Evolutionary conservation across 2,329 filamentous ascomycete genomes (phyloP).

Genomic region (Paracoccidioides lutzii): DNA sequence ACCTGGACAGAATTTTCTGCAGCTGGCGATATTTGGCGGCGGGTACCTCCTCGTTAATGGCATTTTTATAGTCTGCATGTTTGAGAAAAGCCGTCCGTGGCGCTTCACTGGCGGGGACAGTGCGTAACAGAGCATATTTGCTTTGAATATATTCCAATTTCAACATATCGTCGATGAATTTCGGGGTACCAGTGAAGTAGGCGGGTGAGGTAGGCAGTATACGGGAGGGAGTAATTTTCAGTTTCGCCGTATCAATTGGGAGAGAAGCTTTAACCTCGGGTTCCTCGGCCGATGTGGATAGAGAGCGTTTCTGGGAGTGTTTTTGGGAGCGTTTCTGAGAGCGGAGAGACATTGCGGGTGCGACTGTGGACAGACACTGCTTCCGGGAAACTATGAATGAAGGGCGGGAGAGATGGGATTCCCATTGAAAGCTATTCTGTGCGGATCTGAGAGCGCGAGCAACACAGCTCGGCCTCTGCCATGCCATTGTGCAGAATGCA

Average conservation of each 20-base stretch:
- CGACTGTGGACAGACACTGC: conserved; percentile 8
- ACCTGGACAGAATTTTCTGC: conserved; percentile 58
- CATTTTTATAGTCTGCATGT: conserved; percentile 59
- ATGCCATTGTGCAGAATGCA: conserved; percentile 21
- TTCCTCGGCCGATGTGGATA: conserved; percentile 10
- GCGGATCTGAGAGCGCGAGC: conserved; percentile 24
- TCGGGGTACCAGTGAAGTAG: conserved; percentile 82
- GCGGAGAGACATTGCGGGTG: conserved; percentile 3
- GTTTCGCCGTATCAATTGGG: conserved; percentile 21
- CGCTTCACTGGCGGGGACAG: conserved; percentile 50
- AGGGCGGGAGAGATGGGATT: conserved; percentile 24
- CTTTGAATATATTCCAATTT: conserved; percentile 57
- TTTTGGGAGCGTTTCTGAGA: conserved; percentile 5
- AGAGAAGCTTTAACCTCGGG: conserved; percentile 17
- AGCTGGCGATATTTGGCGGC: conserved; percentile 67
- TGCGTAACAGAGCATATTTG: conserved; percentile 61
- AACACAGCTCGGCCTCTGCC: conserved; percentile 25
- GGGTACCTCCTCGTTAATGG: conserved; percentile 59
- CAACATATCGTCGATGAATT: conserved; percentile 76
- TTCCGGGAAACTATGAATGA: conserved; percentile 20
- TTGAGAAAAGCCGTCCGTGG: conserved; percentile 71
- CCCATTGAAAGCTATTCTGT: conserved; percentile 22
- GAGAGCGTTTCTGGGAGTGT: conserved; percentile 10
- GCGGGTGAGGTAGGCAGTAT: conserved; percentile 73
- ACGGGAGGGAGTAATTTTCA: conserved; percentile 44